Conservation (phyloP, 1,284 basidiomycete species). For the Cystobasidiaceae sp. region DNA sequence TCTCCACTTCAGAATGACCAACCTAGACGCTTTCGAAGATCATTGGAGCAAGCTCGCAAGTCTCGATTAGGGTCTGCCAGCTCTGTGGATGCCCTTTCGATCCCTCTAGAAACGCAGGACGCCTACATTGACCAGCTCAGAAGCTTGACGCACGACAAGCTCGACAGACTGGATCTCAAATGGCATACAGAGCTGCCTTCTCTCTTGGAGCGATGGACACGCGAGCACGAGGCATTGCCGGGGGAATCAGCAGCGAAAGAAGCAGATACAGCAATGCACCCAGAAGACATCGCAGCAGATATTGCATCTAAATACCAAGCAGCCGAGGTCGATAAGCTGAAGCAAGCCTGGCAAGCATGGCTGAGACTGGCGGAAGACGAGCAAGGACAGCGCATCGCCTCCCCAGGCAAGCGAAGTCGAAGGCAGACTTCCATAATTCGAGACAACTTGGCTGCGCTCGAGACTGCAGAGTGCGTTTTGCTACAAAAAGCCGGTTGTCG, state of each 20-base stretch:
- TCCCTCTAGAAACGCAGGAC: background rate
- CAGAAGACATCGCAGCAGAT: background rate
- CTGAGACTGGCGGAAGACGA: background rate
- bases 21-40: too few relatives aligned
- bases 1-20: background rate
- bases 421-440: background rate
- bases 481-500: background rate
- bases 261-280: background rate
- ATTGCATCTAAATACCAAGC: background rate
- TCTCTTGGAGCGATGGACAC: background rate
- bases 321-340: background rate
- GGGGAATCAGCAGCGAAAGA: background rate
- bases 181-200: conserved; percentile 10
- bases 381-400: background rate
- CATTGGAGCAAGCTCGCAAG: background rate
- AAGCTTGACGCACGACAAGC: background rate
- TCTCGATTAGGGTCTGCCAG: background rate
- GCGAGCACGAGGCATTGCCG: background rate
- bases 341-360: background rate
- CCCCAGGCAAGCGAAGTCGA: background rate
- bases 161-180: conserved; percentile 3
- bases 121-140: background rate
- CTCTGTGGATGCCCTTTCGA: background rate
- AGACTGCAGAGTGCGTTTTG: conserved; percentile 22
- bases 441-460: background rate